Percentiles rank a stretch among this genome's conserved stretches.
phyloP scores from a whole-genome alignment of 768 basidiomycete species.

The Suillus ampliporus region DNA sequence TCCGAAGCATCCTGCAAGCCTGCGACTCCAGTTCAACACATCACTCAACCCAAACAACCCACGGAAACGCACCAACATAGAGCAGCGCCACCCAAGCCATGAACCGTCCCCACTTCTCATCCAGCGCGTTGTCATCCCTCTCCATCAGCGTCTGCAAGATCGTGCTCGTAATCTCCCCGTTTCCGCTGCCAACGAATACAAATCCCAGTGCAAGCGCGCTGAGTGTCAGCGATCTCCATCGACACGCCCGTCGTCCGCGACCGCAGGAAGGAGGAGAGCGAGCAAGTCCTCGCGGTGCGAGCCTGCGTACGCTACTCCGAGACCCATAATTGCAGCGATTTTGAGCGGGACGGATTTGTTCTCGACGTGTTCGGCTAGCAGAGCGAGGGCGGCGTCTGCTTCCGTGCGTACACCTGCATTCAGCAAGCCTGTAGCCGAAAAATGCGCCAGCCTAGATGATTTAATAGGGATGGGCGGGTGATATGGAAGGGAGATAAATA shows the following conservation, averaged over 20 bases:
- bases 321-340: conserved; percentile 88
- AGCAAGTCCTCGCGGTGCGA: conserved; percentile 88
- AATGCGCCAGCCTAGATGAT: conserved; percentile 79
- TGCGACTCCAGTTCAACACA: conserved; percentile 38
- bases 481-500: conserved; percentile 20
- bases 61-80: conserved; percentile 73
- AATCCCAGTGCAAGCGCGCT: conserved; percentile 91
- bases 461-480: neutral
- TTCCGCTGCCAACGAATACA: conserved; percentile 93
- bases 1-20: conserved; percentile 93
- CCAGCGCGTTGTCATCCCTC: conserved; percentile 70
- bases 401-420: conserved; percentile 91
- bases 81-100: conserved; percentile 90
- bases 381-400: conserved; percentile 89
- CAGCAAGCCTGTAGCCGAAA: conserved; percentile 91
- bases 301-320: conserved; percentile 95
- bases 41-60: neutral
- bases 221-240: conserved; percentile 88
- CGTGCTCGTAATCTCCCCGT: conserved; percentile 88
- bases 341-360: conserved; percentile 85
- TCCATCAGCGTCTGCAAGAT: conserved; percentile 95
- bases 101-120: conserved; percentile 95
- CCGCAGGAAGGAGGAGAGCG: conserved; percentile 74
- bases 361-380: conserved; percentile 89
- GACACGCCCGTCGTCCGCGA: conserved; percentile 81